Evolutionary conservation across 1,284 basidiomycete genomes (phyloP), one percentile per base, ranked within the genome.

Genomic region (Trametes pubescens): DNA sequence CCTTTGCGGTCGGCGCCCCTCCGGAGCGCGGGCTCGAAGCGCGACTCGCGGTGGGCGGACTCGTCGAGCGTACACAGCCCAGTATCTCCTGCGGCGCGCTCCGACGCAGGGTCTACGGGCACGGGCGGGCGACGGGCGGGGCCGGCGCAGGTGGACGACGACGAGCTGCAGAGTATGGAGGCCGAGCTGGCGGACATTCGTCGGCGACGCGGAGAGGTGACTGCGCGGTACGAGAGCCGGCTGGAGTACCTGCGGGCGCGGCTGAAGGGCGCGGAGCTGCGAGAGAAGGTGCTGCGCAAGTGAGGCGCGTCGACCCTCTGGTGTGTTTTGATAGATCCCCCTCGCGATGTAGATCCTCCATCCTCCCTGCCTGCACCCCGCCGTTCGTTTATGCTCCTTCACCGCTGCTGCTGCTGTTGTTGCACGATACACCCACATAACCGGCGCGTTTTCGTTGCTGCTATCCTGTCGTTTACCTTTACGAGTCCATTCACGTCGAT

Each of bases 191-290:
- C 80, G 21, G 89, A 90, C 59, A 88, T 92, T 62, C 82, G 86
- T 61, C 75, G 83, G 64, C 80, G 88, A 63, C 79, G 86, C 43
- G 83, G 83, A 51, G 88, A 90, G 68, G 89, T 92, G 58, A 82
- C 81, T 55, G 80, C 78, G 64, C 81, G 90, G 67, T 92, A 91
- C 71, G 86, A 87, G 61, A 83, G 82, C 44, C 83, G 90, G 51
- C 70, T 92, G 69, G 89, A 90, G 66, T 91, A 89, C 70, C 77
- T 92, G 66, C 82, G 85, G 51, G 90, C 90, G 56, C 86, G 86
- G 75, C 72, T 92, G 74, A 91, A 90, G 76, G 86, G 87, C 26
- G 90, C 90, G 1, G 88, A 92, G 76, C 75, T 92, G 72, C 87
- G 88, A 62, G 90, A 92, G 77, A 90, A 88, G 74, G 75, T 91